Conservation (phyloP, 495 filamentous ascomycete species). For the Penicillium dipodomyicola region DNA sequence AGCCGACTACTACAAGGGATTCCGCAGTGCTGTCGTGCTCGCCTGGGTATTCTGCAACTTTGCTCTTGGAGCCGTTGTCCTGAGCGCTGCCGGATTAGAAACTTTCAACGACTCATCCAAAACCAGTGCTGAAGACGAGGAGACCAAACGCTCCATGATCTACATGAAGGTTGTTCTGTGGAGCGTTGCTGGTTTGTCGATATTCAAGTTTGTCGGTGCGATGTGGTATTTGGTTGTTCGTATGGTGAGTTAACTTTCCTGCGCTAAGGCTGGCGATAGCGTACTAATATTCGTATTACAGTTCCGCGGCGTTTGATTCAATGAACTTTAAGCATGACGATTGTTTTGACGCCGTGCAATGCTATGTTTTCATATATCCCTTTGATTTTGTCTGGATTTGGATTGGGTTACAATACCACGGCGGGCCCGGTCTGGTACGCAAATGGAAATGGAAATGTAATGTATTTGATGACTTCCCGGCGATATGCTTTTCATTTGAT, state of each 20-base stretch:
- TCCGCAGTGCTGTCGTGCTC: conserved; percentile 86
- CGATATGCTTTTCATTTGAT: conserved; percentile 6
- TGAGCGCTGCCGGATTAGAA: conserved; percentile 79
- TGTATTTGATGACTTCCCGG: conserved; percentile 24
- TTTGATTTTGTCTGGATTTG: conserved; percentile 13
- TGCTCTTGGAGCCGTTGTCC: conserved; percentile 80
- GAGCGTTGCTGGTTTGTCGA: conserved; percentile 81
- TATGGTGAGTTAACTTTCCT: conserved; percentile 50
- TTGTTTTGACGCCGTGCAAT: conserved; percentile 23
- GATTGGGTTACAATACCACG: conserved; percentile 26
- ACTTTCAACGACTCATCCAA: conserved; percentile 42
- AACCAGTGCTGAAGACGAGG: conserved; percentile 37
- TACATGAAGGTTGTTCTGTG: conserved; percentile 92
- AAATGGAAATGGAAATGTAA: conserved; percentile 16
- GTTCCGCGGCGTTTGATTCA: conserved; percentile 52
- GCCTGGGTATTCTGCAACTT: conserved; percentile 98
- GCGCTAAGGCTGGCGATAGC: background rate
- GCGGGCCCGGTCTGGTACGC: conserved; percentile 35
- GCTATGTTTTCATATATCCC: conserved; percentile 26
- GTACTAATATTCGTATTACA: conserved; percentile 25
- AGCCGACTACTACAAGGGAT: conserved; percentile 97
- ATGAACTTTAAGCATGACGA: conserved; percentile 12
- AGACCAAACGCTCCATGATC: conserved; percentile 59
- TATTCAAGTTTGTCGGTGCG: conserved; percentile 87
- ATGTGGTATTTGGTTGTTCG: conserved; percentile 94